Evolutionary conservation across 23 red algal genomes (phyloP).

Genomic region (Gracilaria gracilis): DNA sequence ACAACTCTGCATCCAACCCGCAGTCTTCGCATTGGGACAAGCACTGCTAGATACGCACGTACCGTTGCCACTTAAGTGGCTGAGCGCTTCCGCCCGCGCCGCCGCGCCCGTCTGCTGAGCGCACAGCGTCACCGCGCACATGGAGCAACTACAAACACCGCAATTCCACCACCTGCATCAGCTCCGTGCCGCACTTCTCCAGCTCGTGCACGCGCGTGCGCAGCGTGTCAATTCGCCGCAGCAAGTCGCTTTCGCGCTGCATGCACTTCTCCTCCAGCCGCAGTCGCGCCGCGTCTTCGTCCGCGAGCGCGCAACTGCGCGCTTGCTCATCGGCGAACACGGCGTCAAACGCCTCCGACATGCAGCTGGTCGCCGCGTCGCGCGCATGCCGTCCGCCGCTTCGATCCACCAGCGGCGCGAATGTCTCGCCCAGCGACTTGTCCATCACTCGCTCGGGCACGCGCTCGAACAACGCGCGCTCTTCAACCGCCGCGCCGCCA

Average conservation of each 20-base stretch:
- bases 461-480: constrained; percentile 1
- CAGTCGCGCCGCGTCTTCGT: too few relatives aligned
- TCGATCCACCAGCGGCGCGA: background rate
- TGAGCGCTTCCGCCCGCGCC: too few relatives aligned
- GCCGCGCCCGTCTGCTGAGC: too few relatives aligned
- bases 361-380: background rate
- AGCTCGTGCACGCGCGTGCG: background rate
- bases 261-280: background rate
- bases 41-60: too few relatives aligned
- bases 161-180: background rate
- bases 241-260: background rate
- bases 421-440: background rate
- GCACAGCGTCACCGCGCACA: too few relatives aligned
- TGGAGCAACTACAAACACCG: too few relatives aligned
- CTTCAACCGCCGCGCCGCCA: background rate
- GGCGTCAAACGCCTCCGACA: background rate
- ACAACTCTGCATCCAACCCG: too few relatives aligned
- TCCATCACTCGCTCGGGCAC: constrained; percentile 4
- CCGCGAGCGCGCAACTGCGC: too few relatives aligned
- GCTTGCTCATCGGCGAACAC: background rate
- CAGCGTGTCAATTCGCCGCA: background rate
- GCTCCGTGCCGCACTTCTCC: background rate
- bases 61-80: too few relatives aligned
- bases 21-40: too few relatives aligned
- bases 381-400: background rate